Conservation (phyloP, 2,329 filamentous ascomycete species). For the Diaporthe citrichinensis region DNA sequence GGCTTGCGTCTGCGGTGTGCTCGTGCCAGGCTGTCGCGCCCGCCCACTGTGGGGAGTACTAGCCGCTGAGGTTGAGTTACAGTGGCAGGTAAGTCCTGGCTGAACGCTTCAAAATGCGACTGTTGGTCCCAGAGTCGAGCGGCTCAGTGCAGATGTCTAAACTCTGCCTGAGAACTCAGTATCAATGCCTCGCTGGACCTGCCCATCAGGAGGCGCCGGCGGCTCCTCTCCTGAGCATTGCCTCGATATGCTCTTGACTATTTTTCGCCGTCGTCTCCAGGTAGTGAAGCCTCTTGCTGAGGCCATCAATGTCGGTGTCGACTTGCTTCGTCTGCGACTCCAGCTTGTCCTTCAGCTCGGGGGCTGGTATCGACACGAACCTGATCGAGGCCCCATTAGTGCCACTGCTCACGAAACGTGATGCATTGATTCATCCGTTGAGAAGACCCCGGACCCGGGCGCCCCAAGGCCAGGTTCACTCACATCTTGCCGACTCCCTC, state of each 20-base stretch:
- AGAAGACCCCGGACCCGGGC: background rate
- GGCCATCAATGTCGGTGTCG: conserved; percentile 81
- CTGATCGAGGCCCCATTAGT: conserved; percentile 59
- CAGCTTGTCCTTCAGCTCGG: conserved; percentile 82
- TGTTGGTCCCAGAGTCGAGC: background rate
- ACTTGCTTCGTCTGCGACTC: conserved; percentile 80
- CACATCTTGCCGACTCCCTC: conserved; percentile 99
- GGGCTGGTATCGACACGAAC: conserved; percentile 86
- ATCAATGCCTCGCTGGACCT: background rate
- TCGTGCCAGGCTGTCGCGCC: background rate
- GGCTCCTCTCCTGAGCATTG: conserved; percentile 78
- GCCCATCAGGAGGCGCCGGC: conserved; percentile 47
- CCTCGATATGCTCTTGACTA: conserved; percentile 90
- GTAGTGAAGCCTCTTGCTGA: conserved; percentile 92
- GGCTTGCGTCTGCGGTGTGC: background rate
- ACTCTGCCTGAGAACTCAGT: conserved; percentile 16
- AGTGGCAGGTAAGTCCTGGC: background rate
- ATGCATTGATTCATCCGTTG: conserved; percentile 34
- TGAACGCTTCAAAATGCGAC: background rate
- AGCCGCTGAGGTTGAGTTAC: background rate
- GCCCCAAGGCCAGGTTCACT: conserved; percentile 48
- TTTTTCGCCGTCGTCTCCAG: conserved; percentile 97
- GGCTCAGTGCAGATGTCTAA: conserved; percentile 1
- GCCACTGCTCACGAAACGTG: conserved; percentile 11
- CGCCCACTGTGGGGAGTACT: background rate